Evolutionary conservation across 2,329 filamentous ascomycete genomes (phyloP).

Genomic region (Zasmidium angulare): DNA sequence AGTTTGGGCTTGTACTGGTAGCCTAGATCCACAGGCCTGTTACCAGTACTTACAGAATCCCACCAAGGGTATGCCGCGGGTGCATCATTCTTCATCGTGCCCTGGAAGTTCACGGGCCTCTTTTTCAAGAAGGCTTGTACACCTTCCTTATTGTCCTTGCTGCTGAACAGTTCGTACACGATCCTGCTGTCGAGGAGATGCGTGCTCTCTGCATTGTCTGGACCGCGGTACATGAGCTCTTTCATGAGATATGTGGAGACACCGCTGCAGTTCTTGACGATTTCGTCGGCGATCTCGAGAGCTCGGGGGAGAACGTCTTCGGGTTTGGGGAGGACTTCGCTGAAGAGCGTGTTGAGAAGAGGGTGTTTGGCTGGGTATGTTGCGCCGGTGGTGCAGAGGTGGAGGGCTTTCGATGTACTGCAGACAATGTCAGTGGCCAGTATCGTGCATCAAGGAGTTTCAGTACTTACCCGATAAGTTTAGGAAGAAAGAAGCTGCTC

Average conservation of each 20-base stretch:
- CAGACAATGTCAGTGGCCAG: slow-evolving; percentile 3
- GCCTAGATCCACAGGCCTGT: slow-evolving; percentile 37
- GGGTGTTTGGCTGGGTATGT: slow-evolving; percentile 52
- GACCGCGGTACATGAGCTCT: slow-evolving; percentile 66
- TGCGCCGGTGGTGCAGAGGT: slow-evolving; percentile 66
- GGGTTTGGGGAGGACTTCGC: slow-evolving; percentile 59
- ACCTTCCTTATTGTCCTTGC: slow-evolving; percentile 66
- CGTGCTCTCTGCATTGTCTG: slow-evolving; percentile 63
- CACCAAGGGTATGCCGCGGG: slow-evolving; percentile 69
- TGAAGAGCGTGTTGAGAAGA: slow-evolving; percentile 63
- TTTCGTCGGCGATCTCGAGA: slow-evolving; percentile 64
- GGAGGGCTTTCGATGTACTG: slow-evolving; percentile 57
- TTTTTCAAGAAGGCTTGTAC: slow-evolving; percentile 70
- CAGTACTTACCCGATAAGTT: slow-evolving; percentile 59
- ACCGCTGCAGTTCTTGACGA: slow-evolving; percentile 64
- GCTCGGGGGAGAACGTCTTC: slow-evolving; percentile 64
- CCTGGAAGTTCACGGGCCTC: slow-evolving; percentile 61
- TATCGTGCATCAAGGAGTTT: background rate
- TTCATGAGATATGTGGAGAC: slow-evolving; percentile 67
- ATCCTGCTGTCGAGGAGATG: slow-evolving; percentile 68
- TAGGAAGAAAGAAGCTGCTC: slow-evolving; percentile 69
- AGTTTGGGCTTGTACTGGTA: slow-evolving; percentile 30
- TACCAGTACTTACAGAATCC: slow-evolving; percentile 53
- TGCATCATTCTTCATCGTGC: slow-evolving; percentile 59
- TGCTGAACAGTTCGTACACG: slow-evolving; percentile 61